Conservation (phyloP, 78 protist genomes). For the Speleostelium caveatum region DNA sequence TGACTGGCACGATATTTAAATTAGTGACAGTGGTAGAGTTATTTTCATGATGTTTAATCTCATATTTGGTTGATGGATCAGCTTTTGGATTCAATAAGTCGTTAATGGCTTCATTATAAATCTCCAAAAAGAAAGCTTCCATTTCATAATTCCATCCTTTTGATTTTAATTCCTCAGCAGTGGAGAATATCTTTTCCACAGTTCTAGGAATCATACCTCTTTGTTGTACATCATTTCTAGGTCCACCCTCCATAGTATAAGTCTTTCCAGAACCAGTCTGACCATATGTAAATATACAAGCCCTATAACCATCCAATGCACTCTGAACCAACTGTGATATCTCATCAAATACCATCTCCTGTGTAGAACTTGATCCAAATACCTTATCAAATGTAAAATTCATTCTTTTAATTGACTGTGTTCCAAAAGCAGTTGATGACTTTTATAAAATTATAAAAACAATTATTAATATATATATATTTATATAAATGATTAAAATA, state of each 20-base stretch:
- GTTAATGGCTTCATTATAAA: slow-evolving; percentile 85
- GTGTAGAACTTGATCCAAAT: slow-evolving; percentile 80
- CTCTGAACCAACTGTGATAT: slow-evolving; percentile 83
- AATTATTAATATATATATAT: not conserved
- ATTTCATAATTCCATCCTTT: slow-evolving; percentile 80
- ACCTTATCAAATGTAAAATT: slow-evolving; percentile 81
- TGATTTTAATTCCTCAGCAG: slow-evolving; percentile 7
- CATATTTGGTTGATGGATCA: slow-evolving; percentile 13
- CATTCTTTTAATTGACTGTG: not conserved
- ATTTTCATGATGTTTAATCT: slow-evolving; percentile 45
- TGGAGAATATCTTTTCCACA: slow-evolving; percentile 61
- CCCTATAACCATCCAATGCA: slow-evolving; percentile 91
- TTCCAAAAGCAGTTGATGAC: not conserved
- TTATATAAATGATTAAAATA: slow-evolving; percentile 2
- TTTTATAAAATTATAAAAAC: not conserved
- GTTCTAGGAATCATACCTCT: slow-evolving; percentile 89
- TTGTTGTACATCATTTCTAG: not conserved
- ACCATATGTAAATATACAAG: slow-evolving; percentile 95
- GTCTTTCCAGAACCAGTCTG: slow-evolving; percentile 93
- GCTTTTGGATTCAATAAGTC: slow-evolving; percentile 43
- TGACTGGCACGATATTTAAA: slow-evolving; percentile 26
- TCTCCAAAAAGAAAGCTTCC: slow-evolving; percentile 80
- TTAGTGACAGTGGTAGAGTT: slow-evolving; percentile 24
- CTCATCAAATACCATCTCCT: slow-evolving; percentile 88
- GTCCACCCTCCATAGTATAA: slow-evolving; percentile 89